These are phyloP conservation scores for Talaromyces borbonicus DNA, from an alignment of 495 filamentous ascomycete genomes.

Conservation along the genomic window DNA sequence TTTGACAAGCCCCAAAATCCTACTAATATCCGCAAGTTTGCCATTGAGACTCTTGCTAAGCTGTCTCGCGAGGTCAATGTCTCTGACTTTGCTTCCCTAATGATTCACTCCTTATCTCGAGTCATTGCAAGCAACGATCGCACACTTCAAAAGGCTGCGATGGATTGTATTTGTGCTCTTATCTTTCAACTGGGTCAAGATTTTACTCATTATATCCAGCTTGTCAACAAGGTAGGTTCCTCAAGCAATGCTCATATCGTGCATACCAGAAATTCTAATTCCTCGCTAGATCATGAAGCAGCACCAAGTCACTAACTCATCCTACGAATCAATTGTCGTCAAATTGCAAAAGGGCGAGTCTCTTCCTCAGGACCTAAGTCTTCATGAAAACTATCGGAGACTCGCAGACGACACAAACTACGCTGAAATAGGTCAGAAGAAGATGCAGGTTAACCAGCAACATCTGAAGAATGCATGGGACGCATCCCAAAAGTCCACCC, in stretches of 20 bases:
- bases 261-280: not conserved
- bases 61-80: conserved; percentile 96
- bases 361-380: conserved; percentile 86
- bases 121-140: conserved; percentile 63
- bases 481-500: conserved; percentile 85
- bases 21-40: conserved; percentile 64
- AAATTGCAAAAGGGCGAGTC: conserved; percentile 92
- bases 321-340: conserved; percentile 81
- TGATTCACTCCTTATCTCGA: conserved; percentile 80
- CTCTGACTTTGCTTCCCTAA: conserved; percentile 89
- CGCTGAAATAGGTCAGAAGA: conserved; percentile 81
- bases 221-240: conserved; percentile 60
- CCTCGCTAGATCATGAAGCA: conserved; percentile 30
- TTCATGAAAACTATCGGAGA: conserved; percentile 73
- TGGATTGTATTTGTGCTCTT: conserved; percentile 90
- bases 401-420: conserved; percentile 66
- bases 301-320: conserved; percentile 68
- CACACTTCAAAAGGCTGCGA: conserved; percentile 68
- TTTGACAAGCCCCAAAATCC: conserved; percentile 81
- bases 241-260: not conserved
- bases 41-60: conserved; percentile 90
- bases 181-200: conserved; percentile 94
- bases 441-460: conserved; percentile 90
- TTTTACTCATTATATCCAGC: conserved; percentile 85
- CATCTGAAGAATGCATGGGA: conserved; percentile 98